Conservation (phyloP, 2,329 filamentous ascomycete genomes). For the Fusarium compactum region DNA sequence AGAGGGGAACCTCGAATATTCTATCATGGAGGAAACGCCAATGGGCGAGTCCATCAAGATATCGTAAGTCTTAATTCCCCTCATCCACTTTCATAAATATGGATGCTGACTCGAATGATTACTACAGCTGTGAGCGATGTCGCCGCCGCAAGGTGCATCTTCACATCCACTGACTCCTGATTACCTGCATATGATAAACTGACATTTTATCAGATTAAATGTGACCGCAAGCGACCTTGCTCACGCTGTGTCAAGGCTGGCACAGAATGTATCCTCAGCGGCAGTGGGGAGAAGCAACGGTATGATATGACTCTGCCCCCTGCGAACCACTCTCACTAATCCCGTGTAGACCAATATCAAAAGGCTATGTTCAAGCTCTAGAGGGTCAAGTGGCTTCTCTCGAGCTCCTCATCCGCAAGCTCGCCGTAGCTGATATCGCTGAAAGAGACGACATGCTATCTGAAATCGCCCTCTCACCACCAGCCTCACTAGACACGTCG, state of each 20-base stretch:
- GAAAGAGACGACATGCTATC: conserved; percentile 58
- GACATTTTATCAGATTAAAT: conserved; percentile 60
- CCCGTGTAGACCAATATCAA: conserved; percentile 56
- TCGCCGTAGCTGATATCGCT: conserved; percentile 55
- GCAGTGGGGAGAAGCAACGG: conserved; percentile 59
- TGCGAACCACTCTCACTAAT: not conserved
- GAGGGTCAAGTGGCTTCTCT: conserved; percentile 61
- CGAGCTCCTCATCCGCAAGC: conserved; percentile 59
- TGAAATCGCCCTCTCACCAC: conserved; percentile 49
- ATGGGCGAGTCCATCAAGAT: conserved; percentile 54
- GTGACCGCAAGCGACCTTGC: conserved; percentile 64
- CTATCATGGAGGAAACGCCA: conserved; percentile 51
- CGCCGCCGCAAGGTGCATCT: conserved; percentile 56
- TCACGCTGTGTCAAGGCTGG: conserved; percentile 60
- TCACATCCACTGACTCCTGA: not conserved
- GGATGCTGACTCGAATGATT: conserved; percentile 12
- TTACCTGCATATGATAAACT: not conserved
- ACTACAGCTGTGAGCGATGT: conserved; percentile 57
- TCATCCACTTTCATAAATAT: conserved; percentile 10
- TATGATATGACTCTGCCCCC: conserved; percentile 44
- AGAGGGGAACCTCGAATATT: not conserved
- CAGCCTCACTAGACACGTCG: conserved; percentile 30
- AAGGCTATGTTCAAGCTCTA: conserved; percentile 61
- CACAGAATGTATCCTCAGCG: conserved; percentile 55
- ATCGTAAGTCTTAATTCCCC: conserved; percentile 49